Base-by-base conservation (phyloP, 2,329 filamentous ascomycete species). In the Coniochaeta ligniaria region DNA sequence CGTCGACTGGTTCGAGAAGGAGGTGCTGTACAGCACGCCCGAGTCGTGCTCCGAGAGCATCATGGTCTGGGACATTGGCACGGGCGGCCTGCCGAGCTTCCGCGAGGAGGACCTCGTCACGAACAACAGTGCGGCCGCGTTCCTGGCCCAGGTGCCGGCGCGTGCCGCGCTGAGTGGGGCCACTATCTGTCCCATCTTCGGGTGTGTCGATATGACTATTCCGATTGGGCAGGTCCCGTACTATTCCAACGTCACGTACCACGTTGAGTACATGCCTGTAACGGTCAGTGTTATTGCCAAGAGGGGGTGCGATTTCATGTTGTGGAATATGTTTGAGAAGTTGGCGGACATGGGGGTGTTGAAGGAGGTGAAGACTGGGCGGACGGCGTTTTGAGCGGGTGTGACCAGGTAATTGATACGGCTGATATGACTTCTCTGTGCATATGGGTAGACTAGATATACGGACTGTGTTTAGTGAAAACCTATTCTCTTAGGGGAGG, bases 221-320 rank as follows among this genome's bases (percentile, higher is more conserved):
- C 76, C 76, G 14, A 74, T 79, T 57, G 76, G 76, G 1, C 74
- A 79, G 64, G 72, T 78, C 5, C 61, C 68, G 12, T 77, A 77
- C 61, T 61, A 59, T 22, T 75, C 73, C 61, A 72, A 74, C 60
- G 68, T 77, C 7, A 76, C 74, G 1, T 73, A 72, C 36, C 68
- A 71, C 38, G 66, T 70, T 58, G 76, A 78, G 66, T 71, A 73
- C 66, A 67, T 78, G 55, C 76, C 76, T 9, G 75, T 79, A 7
- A 75, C 75, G 12, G 71, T 78, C 2, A 74, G 72, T 33, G 63
- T 78, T 59, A 71, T 78, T 9, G 75, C 76, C 7, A 74, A 72
- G 63, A 62, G 74, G n/a, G 76, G 75, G 1, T 78, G 76, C 61
- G 76, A 78, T 59, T 75, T 75, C 61, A 69, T 77, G 64, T 60